Base-by-base conservation (phyloP, 257 asterid genomes). In the Euphrasia confusa region DNA sequence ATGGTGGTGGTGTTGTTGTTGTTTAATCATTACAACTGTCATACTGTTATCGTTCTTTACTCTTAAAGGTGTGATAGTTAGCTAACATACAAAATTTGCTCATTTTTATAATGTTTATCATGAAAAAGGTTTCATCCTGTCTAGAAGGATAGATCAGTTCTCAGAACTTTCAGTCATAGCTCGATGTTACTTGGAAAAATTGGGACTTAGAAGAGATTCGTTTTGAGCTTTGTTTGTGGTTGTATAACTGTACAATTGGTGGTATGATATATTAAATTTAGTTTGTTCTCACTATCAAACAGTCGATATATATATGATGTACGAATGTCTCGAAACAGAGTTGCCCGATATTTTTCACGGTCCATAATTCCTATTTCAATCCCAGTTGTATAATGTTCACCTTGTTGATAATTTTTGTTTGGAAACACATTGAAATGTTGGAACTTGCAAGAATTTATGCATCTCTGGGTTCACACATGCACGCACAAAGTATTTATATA, bases 51-150 rank as follows among this genome's bases (percentile, higher is more conserved):
- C 17, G 54, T 54, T 48, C 33, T 18, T 7, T 44, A 54, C 18
- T 4, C 57, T 28, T 35, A 66, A 24, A 49, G 60, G 4, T 58
- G n/a, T 73, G 62, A 48, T 60, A 4, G 39, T 58, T 47, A n/a
- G n/a, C n/a, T n/a, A 59, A 60, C 55, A 35, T 33, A 15, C 7
- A 30, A 35, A 3, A 27, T 44, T 2, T n/a, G 7, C 24, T n/a
- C 44, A 21, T 26, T 33, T 49, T 67, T 60, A 21, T 24, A 52
- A 39, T 54, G 62, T 28, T 63, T 45, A 45, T 0, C 10, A 24
- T 33, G 14, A 11, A 27, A 50, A 50, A 50, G 28, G 52, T 27
- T 58, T 26, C 37, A 53, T 7, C 14, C 3, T 24, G 5, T 58
- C 60, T 32, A 58, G 30, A 10, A 17, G 42, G 58, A 50, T 33